These are phyloP conservation scores for Thielaviopsis populi DNA, from an alignment of 2,329 filamentous ascomycete genomes.

Conservation along the genomic window DNA sequence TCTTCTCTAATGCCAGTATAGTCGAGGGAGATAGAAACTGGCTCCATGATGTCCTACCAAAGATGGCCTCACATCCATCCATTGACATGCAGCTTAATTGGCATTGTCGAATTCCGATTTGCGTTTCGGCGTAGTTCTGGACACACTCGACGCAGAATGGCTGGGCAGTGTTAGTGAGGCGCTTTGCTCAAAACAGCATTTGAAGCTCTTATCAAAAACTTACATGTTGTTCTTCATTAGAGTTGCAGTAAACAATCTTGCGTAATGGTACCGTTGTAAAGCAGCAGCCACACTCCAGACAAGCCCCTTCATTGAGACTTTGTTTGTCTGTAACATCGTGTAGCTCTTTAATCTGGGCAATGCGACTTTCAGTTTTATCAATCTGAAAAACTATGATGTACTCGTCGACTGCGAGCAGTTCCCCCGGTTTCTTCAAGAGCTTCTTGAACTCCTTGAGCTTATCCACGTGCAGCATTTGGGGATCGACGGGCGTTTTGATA, in stretches of 20 bases:
- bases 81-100: constrained; percentile 55
- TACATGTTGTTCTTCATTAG: constrained; percentile 34
- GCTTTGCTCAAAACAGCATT: neutral
- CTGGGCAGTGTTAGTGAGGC: constrained; percentile 18
- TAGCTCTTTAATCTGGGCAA: neutral
- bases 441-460: neutral
- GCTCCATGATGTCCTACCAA: constrained; percentile 39
- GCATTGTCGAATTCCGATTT: constrained; percentile 55
- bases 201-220: neutral
- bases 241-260: constrained; percentile 53
- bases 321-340: neutral
- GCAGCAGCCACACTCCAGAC: constrained; percentile 56
- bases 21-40: constrained; percentile 44
- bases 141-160: constrained; percentile 58
- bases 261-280: constrained; percentile 51
- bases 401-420: neutral
- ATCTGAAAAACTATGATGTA: neutral
- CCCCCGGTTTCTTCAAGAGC: neutral
- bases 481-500: neutral
- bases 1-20: constrained; percentile 47
- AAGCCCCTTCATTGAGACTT: neutral
- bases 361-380: neutral
- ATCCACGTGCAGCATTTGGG: neutral
- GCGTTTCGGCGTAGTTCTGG: constrained; percentile 46
- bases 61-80: constrained; percentile 48